Conservation (phyloP, 2,329 filamentous ascomycete species). For the Colletotrichum lindemuthianum region DNA sequence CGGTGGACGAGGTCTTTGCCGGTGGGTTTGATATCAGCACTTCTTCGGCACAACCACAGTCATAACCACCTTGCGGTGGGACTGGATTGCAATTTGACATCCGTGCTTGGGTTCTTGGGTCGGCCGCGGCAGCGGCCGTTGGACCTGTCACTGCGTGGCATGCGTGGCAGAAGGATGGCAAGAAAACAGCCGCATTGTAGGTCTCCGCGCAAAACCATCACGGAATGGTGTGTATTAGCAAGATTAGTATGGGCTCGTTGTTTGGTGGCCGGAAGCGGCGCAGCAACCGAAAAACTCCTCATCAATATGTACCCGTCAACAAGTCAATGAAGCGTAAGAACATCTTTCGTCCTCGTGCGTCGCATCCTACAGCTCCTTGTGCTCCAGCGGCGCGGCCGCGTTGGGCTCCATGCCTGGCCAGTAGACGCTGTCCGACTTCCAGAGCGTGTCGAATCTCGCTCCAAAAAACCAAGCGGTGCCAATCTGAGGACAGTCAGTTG, state of each 20-base stretch:
- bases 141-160: neutral
- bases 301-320: slow-evolving; percentile 35
- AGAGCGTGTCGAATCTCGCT: slow-evolving; percentile 75
- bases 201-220: slow-evolving; percentile 24
- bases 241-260: slow-evolving; percentile 34
- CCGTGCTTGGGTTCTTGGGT: slow-evolving; percentile 73
- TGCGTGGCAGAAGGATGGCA: neutral
- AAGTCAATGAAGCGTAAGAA: slow-evolving; percentile 35
- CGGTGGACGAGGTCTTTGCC: slow-evolving; percentile 41
- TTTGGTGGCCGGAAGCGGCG: slow-evolving; percentile 24
- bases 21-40: slow-evolving; percentile 80
- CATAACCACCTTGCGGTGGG: slow-evolving; percentile 66
- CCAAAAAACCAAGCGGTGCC: slow-evolving; percentile 82
- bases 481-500: slow-evolving; percentile 62
- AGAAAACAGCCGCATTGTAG: neutral
- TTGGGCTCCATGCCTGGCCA: slow-evolving; percentile 33
- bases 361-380: slow-evolving; percentile 34
- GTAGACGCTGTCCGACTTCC: slow-evolving; percentile 33
- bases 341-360: slow-evolving; percentile 22
- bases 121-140: neutral
- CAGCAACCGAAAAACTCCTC: slow-evolving; percentile 32
- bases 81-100: slow-evolving; percentile 99
- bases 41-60: slow-evolving; percentile 98
- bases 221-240: slow-evolving; percentile 35
- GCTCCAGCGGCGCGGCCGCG: slow-evolving; percentile 28